These are phyloP conservation scores for Plasmopara viticola DNA, from an alignment of 352 stramenopile species.

Conservation along the genomic window DNA sequence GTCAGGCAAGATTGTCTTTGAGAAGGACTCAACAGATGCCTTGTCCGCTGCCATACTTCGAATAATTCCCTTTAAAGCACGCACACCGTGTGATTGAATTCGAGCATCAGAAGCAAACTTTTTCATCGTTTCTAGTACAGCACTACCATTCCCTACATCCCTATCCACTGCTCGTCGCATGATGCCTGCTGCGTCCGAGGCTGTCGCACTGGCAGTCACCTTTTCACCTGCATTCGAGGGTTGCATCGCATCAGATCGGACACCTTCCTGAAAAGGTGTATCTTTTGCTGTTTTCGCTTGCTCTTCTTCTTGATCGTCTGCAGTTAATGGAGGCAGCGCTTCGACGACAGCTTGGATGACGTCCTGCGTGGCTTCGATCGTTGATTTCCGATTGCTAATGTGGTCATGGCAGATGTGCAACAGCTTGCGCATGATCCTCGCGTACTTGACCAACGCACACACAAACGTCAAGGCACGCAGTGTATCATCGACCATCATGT, in stretches of 20 bases:
- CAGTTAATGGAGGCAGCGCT: slow-evolving; percentile 11
- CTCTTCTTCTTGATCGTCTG: slow-evolving; percentile 5
- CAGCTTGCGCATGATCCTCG: slow-evolving; percentile 27
- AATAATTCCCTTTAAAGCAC: slow-evolving; percentile 35
- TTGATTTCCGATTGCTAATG: slow-evolving; percentile 23
- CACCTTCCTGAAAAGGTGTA: neutral
- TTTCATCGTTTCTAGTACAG: slow-evolving; percentile 9
- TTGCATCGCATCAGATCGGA: neutral
- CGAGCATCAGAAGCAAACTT: slow-evolving; percentile 24
- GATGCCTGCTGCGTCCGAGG: slow-evolving; percentile 32
- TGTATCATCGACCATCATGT: slow-evolving; percentile 22
- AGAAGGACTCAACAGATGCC: neutral
- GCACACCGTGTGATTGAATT: slow-evolving; percentile 45
- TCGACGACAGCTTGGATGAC: slow-evolving; percentile 28
- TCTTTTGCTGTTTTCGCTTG: neutral
- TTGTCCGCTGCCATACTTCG: slow-evolving; percentile 10
- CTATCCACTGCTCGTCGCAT: slow-evolving; percentile 46
- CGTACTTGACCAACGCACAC: slow-evolving; percentile 35
- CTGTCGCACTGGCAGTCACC: neutral
- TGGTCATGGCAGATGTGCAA: slow-evolving; percentile 40
- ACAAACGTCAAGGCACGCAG: slow-evolving; percentile 29
- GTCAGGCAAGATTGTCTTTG: neutral
- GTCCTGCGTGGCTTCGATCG: slow-evolving; percentile 26
- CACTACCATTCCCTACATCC: slow-evolving; percentile 38
- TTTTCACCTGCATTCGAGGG: neutral